Percentiles rank a stretch among this genome's conserved stretches.
These are phyloP conservation scores for Eucalyptus curtisii DNA, from an alignment of 345 rosid genomes.

Conservation along the genomic window DNA sequence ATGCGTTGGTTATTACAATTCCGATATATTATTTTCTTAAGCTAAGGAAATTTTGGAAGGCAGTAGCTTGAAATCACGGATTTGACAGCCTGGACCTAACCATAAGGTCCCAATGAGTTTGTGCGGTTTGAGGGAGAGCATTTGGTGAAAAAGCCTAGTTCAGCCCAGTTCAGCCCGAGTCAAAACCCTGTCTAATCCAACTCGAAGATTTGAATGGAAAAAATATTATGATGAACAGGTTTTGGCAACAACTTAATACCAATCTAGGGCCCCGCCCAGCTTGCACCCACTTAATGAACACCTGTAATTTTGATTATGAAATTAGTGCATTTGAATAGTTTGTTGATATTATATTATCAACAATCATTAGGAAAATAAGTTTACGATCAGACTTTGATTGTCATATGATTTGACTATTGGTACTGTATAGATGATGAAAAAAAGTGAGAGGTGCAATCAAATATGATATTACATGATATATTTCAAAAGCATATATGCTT, in stretches of 20 bases:
- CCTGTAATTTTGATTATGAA: not conserved
- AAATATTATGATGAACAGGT: not conserved
- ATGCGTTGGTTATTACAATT: not conserved
- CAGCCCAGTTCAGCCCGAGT: not conserved
- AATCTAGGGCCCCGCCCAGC: not conserved
- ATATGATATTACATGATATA: no score
- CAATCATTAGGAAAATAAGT: not conserved
- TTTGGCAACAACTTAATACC: no score
- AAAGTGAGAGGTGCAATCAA: not conserved
- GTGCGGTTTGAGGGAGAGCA: not conserved
- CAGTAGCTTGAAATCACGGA: not conserved
- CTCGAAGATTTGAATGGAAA: not conserved
- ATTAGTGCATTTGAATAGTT: no score
- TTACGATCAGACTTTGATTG: no score
- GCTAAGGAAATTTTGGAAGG: not conserved
- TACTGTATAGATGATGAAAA: no score
- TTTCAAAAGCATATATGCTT: not conserved
- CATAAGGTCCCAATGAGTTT: not conserved
- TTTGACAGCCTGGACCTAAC: not conserved
- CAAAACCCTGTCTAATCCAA: not conserved
- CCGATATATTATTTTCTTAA: no score
- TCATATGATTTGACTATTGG: no score
- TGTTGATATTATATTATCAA: no score
- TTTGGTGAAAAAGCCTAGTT: not conserved
- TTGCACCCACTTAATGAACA: not conserved